Base-by-base conservation (phyloP, 352 stramenopile species). In the Phytophthora capsici region DNA sequence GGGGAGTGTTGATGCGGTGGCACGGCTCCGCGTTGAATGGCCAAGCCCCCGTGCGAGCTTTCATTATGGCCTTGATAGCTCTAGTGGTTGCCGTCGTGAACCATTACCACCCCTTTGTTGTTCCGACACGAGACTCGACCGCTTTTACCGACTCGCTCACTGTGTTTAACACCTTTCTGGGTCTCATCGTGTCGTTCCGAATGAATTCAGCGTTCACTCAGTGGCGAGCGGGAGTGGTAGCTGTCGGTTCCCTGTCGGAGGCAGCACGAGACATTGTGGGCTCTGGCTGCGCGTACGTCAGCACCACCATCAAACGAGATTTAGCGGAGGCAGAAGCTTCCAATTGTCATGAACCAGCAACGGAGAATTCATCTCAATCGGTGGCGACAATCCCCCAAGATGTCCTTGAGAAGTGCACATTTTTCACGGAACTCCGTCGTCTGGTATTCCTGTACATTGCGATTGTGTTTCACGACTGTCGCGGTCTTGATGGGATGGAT, bases 151-250 rank as follows among this genome's bases (percentile, higher is more conserved):
- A 93, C 67, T 90, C 86, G 17, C 68, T 94, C 28, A 90, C 82
- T n/a, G 86, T 94, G 12, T 93, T 93, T 69, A 94, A 94, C 71
- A 91, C 84, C 44, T 94, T 94, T 46, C 58, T 94, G 1, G 86
- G 84, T 2, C 80, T 94, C 55, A 90, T 77, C 25, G 74, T 93
- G 44, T 93, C 84, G 25, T 94, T 93, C 52, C 82, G 86, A 28
- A 74, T 93, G 69, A 94, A 94, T 51, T 93, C 84, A 41, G 86
- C 86, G 3, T 94, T 94, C 57, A 62, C 79, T 13, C 84, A 93
- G 60, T 94, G 84, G 86, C 84, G 86, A 14, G 68, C 78, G 12
- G 86, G 86, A 26, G 78, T 94, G 26, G 69, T 91, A 17, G 79
- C 86, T 4, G 75, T 90, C 19, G 82, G 80, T 3, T 76, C 82